Evolutionary conservation across 2,329 filamentous ascomycete species (phyloP), one percentile per base, ranked within the genome.

Genomic region (Penicillium polonicum): DNA sequence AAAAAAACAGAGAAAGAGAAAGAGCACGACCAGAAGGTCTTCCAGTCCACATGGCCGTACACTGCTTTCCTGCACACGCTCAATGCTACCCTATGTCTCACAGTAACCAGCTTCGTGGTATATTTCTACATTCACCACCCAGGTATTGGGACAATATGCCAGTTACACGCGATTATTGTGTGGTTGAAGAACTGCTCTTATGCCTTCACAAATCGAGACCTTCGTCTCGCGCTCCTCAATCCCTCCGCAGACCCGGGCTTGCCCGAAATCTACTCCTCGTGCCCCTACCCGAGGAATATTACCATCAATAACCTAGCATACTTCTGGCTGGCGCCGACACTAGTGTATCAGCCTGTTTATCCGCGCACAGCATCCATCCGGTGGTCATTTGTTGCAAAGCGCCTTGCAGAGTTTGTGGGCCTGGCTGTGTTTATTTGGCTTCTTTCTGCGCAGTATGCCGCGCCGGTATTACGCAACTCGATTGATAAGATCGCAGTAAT

Each of bases 181-280:
- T 97, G 92, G 88, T 84, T 99, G 68, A 99, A 99, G 80, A 92
- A 90, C 33, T 90, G 91, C 63, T 97, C 92, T 0, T 99, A 97
- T 72, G 94, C 93, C 25, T 90, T 97, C 69, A 97, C 94, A 27
- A 99, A 99, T 75, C 88, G 94, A 63, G 94, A 99, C 72, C 84
- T 99, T 35, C 89, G 94, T 41, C 91, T 96, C 72, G 91, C 93
- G 19, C 91, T 91, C 72, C 83, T 97, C 23, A 90, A 95, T 69
- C 90, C 91, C 54, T 86, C 89, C 57, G 69, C 73, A 12, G 83
- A 88, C 50, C 84, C 86, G 45, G 82, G 85, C 25, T 79, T 97
- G 4, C 94, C 94, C 0, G 87, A 90, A 38, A 81, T 97, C 25
- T 99, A 97, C 78, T 80, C 83, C 13, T 72, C 85, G 53, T 96